phyloP scores from a whole-genome alignment of 2,329 filamentous ascomycete genomes.

The Stylonectria norvegica region DNA sequence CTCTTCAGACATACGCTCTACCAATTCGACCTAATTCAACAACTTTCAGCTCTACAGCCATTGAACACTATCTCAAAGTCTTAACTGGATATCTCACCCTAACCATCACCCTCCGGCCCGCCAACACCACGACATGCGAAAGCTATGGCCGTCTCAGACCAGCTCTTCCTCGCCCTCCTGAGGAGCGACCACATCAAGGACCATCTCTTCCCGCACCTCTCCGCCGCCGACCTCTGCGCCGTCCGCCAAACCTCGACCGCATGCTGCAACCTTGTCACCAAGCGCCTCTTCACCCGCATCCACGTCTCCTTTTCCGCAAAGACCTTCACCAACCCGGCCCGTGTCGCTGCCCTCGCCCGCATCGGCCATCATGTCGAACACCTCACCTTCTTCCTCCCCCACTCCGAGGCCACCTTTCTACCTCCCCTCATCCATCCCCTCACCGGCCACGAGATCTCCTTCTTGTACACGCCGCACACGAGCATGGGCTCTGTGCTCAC shows the following conservation, averaged over 20 bases:
- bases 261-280: constrained; percentile 67
- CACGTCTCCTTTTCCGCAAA: constrained; percentile 68
- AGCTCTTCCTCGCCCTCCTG: constrained; percentile 54
- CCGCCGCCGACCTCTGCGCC: constrained; percentile 52
- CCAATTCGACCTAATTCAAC: neutral
- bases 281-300: constrained; percentile 65
- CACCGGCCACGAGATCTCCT: constrained; percentile 74
- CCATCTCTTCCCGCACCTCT: constrained; percentile 47
- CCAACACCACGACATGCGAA: constrained; percentile 43
- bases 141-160: constrained; percentile 50
- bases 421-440: constrained; percentile 77
- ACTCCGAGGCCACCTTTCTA: constrained; percentile 74
- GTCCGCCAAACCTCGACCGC: constrained; percentile 67
- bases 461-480: constrained; percentile 76
- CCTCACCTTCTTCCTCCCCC: constrained; percentile 73
- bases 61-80: neutral
- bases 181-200: constrained; percentile 50
- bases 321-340: constrained; percentile 70
- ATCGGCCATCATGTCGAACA: constrained; percentile 78
- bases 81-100: neutral
- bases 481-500: constrained; percentile 59
- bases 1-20: neutral
- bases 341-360: constrained; percentile 69
- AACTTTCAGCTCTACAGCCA: neutral
- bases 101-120: constrained; percentile 3